Conservation (phyloP, 257 asterid genomes). For the Solanum pennellii region DNA sequence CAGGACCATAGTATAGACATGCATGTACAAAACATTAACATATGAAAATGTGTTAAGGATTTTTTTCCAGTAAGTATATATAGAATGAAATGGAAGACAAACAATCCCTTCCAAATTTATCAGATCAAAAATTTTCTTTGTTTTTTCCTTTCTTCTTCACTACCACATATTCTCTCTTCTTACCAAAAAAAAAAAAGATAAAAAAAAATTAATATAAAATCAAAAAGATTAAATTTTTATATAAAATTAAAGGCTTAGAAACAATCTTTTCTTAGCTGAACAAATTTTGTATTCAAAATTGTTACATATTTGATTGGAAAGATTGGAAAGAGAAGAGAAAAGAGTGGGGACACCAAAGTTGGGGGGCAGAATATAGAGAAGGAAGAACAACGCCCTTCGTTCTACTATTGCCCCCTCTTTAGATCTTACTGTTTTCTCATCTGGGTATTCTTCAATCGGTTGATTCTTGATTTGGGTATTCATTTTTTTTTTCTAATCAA, state of each 20-base stretch:
- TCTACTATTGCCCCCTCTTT: conserved; percentile 7
- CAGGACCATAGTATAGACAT: neutral
- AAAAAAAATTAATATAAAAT: neutral
- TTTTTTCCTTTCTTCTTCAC: neutral
- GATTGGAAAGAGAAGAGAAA: conserved; percentile 7
- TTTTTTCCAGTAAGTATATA: conserved; percentile 8
- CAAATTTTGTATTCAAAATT: neutral
- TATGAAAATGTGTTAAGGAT: neutral
- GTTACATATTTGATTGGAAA: neutral
- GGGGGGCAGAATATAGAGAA: conserved; percentile 9
- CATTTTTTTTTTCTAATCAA: neutral
- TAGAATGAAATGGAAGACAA: neutral
- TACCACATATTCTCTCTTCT: conserved; percentile 1
- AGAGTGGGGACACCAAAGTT: conserved; percentile 4
- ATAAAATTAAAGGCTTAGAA: neutral
- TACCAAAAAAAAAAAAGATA: neutral
- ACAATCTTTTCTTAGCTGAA: neutral
- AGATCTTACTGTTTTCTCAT: conserved; percentile 6
- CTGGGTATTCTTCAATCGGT: neutral
- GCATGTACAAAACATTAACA: neutral
- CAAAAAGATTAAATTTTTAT: neutral
- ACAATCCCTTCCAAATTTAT: neutral
- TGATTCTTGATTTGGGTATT: conserved; percentile 12
- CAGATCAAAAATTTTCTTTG: neutral
- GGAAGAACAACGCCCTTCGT: conserved; percentile 9